These are phyloP conservation scores for Spironucleus salmonicida DNA, from an alignment of 208 protist genomes.

Conservation along the genomic window DNA sequence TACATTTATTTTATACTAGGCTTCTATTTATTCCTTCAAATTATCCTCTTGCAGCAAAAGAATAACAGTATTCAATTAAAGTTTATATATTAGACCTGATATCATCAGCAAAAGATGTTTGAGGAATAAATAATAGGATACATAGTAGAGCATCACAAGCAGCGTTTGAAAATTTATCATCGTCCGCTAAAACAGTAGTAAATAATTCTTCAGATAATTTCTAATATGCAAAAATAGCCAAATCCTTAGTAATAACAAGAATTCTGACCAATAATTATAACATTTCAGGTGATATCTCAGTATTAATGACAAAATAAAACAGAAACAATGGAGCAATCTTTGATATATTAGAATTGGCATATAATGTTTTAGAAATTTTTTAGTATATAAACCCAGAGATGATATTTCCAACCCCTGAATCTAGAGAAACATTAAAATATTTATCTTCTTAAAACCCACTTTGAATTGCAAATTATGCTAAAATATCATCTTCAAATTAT, in stretches of 20 bases:
- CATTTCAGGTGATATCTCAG: background rate
- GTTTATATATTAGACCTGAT: background rate
- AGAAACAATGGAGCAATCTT: background rate
- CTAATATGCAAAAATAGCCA: background rate
- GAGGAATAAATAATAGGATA: background rate
- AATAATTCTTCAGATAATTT: background rate
- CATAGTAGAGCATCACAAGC: background rate
- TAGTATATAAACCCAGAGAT: too few relatives aligned
- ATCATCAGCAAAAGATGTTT: background rate
- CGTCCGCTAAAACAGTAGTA: background rate
- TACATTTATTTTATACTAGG: background rate
- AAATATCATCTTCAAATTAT: too few relatives aligned
- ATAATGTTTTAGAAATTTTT: background rate
- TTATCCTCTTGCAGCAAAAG: background rate
- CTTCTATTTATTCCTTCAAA: background rate
- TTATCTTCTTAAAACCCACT: too few relatives aligned
- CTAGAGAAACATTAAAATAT: too few relatives aligned
- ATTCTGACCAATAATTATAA: background rate
- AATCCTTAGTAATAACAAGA: background rate
- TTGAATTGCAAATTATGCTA: too few relatives aligned
- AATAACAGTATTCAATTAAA: background rate
- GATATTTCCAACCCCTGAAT: too few relatives aligned
- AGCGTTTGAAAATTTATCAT: background rate
- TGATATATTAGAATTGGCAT: background rate
- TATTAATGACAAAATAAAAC: background rate